Percentiles rank a stretch among this genome's conserved stretches.
phyloP scores from a whole-genome alignment of 2,329 filamentous ascomycete species.

The Didymella sp. region DNA sequence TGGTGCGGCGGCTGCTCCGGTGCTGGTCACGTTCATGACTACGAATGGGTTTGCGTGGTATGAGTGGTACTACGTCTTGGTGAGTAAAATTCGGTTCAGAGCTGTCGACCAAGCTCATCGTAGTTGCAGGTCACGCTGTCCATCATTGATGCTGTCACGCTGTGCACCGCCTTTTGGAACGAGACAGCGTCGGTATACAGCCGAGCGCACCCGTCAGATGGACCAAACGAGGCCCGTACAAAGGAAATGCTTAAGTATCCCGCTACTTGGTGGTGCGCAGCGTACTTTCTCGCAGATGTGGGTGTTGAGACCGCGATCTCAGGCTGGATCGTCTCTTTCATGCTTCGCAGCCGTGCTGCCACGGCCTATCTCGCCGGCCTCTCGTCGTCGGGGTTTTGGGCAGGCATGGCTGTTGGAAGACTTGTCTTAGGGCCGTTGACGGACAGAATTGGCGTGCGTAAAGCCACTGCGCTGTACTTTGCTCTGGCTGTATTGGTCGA shows the following conservation, averaged over 20 bases:
- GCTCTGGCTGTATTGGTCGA: conserved; percentile 28
- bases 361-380: conserved; percentile 50
- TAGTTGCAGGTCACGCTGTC: conserved; percentile 25
- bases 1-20: conserved; percentile 51
- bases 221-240: conserved; percentile 8
- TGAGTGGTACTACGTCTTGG: conserved; percentile 51
- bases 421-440: conserved; percentile 37
- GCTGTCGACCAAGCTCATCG: no score
- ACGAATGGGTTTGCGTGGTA: conserved; percentile 45
- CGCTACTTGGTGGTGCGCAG: conserved; percentile 53
- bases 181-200: conserved; percentile 46
- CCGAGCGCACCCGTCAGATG: conserved; percentile 27
- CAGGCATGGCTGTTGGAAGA: conserved; percentile 54
- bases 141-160: conserved; percentile 25
- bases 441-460: conserved; percentile 37
- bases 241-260: conserved; percentile 42
- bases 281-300: conserved; percentile 55
- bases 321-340: conserved; percentile 58
- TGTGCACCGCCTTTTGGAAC: conserved; percentile 49
- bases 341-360: conserved; percentile 51
- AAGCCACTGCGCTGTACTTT: conserved; percentile 38
- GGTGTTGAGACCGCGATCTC: conserved; percentile 56
- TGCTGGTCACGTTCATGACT: conserved; percentile 44
- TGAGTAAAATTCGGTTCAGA: conserved; percentile 28
- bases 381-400: conserved; percentile 55